Evolutionary conservation across 495 filamentous ascomycete genomes (phyloP).

Genomic region (Podospora tetraspora): DNA sequence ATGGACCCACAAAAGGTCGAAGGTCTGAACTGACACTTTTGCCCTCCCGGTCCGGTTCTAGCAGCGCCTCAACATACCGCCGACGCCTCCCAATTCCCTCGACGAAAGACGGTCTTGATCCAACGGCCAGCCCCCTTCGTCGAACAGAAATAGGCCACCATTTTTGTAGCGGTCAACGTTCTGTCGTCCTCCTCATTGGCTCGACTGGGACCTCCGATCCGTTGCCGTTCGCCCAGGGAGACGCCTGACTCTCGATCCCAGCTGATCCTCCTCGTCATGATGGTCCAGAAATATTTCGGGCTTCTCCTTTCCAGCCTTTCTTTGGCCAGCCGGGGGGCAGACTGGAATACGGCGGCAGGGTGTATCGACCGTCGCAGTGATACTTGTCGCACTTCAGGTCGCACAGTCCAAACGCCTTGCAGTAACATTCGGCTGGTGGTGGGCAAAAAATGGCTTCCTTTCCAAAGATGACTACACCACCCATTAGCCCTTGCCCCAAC

Average conservation of each 20-base stretch:
- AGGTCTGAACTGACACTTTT: too few relatives aligned
- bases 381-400: conserved; percentile 33
- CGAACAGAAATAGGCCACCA: neutral
- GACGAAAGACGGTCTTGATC: too few relatives aligned
- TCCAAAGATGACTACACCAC: conserved; percentile 33
- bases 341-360: conserved; percentile 26
- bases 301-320: conserved; percentile 32
- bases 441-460: conserved; percentile 53
- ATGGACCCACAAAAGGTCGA: too few relatives aligned
- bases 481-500: conserved; percentile 31
- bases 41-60: too few relatives aligned
- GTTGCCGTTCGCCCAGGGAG: too few relatives aligned
- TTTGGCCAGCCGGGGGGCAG: conserved; percentile 36
- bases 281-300: conserved; percentile 22
- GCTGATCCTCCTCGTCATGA: neutral
- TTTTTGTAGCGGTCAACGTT: neutral
- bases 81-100: too few relatives aligned
- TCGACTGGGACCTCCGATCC: too few relatives aligned
- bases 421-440: conserved; percentile 53
- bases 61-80: too few relatives aligned
- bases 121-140: neutral
- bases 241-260: neutral
- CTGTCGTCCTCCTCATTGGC: neutral
- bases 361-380: conserved; percentile 30
- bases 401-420: conserved; percentile 59